These are phyloP conservation scores for Lentinula guzmanii DNA, from an alignment of 768 basidiomycete species.

Conservation along the genomic window DNA sequence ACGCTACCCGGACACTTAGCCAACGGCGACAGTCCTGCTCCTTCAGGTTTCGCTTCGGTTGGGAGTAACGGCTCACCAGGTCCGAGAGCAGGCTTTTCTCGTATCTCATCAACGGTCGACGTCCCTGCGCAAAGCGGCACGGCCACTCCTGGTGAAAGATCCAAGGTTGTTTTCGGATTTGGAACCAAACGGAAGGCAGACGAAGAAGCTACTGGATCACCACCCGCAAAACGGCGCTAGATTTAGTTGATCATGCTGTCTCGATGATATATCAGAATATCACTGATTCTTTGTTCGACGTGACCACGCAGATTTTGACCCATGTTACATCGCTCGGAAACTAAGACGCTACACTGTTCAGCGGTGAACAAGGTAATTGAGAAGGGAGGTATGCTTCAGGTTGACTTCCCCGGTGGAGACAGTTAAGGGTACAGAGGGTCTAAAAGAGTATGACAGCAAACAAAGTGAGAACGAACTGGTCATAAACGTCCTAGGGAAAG, in stretches of 20 bases:
- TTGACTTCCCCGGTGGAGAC: too few species aligned
- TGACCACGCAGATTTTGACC: too few species aligned
- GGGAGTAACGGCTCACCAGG: conserved; percentile 8
- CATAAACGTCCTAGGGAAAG: too few species aligned
- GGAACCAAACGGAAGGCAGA: conserved; percentile 75
- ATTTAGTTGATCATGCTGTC: neutral
- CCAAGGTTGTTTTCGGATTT: conserved; percentile 74
- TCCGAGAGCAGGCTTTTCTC: conserved; percentile 22
- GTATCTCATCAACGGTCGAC: conserved; percentile 58
- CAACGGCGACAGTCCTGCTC: conserved; percentile 44
- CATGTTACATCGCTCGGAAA: too few species aligned
- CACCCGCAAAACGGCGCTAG: conserved; percentile 53
- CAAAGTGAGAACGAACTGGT: too few species aligned
- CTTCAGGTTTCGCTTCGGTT: conserved; percentile 28
- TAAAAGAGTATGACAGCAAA: too few species aligned
- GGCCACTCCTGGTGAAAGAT: conserved; percentile 56
- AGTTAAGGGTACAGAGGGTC: too few species aligned
- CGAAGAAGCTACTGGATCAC: conserved; percentile 62
- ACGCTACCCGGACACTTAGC: conserved; percentile 47
- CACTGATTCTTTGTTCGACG: too few species aligned
- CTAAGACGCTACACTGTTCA: too few species aligned
- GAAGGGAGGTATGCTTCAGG: too few species aligned
- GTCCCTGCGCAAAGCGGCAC: conserved; percentile 49
- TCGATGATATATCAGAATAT: too few species aligned
- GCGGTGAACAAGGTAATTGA: too few species aligned